Evolutionary conservation across 352 stramenopile genomes (phyloP).

Genomic region (Phytophthora macrochlamydospora): DNA sequence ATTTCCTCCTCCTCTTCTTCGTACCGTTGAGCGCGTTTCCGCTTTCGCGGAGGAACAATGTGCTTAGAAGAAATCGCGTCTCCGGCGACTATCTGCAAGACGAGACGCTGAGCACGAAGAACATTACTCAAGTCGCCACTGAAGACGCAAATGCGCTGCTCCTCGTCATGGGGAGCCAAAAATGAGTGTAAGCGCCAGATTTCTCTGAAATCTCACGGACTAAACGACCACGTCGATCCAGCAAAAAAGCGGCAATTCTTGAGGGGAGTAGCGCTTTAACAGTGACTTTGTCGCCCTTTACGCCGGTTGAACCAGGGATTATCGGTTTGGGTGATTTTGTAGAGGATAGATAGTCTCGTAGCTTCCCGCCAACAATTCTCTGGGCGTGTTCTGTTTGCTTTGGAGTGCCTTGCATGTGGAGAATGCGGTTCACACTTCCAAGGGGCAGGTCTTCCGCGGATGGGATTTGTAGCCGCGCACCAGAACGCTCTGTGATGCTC

Average conservation of each 20-base stretch:
- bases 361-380: constrained; percentile 31
- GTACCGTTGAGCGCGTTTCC: constrained; percentile 30
- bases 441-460: constrained; percentile 54
- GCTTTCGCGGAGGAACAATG: constrained; percentile 39
- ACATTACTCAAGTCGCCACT: constrained; percentile 55
- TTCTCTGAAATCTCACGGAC: constrained; percentile 65
- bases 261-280: constrained; percentile 57
- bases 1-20: constrained; percentile 22
- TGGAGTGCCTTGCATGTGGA: constrained; percentile 66
- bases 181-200: constrained; percentile 58
- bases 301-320: constrained; percentile 19
- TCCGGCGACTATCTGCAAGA: constrained; percentile 65
- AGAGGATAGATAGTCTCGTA: constrained; percentile 49
- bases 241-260: constrained; percentile 49
- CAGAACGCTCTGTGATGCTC: constrained; percentile 52
- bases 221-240: constrained; percentile 51
- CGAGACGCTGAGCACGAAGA: constrained; percentile 55
- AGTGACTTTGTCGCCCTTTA: constrained; percentile 54
- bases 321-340: constrained; percentile 9
- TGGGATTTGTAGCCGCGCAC: constrained; percentile 63
- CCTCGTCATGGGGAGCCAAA: constrained; percentile 39
- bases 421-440: constrained; percentile 61
- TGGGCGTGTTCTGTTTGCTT: constrained; percentile 52
- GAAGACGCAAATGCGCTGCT: constrained; percentile 58
- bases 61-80: constrained; percentile 58